Conservation (phyloP, 1,284 basidiomycete genomes). For the Singerocomus inundabilis region DNA sequence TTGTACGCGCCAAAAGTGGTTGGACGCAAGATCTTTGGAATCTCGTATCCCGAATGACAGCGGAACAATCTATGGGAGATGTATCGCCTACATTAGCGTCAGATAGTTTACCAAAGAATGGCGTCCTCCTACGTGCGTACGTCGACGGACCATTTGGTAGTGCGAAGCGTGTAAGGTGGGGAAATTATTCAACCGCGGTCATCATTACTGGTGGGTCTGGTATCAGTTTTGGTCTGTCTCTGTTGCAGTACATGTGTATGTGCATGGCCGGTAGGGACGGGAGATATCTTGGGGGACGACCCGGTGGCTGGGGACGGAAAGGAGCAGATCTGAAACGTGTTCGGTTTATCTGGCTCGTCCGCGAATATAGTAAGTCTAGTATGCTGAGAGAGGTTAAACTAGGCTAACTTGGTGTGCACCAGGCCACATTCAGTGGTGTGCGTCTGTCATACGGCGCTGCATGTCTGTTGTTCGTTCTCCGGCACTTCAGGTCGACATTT, state of each 20-base stretch:
- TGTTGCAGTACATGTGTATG: conserved; percentile 71
- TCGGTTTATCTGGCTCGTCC: conserved; percentile 81
- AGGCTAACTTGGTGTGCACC: conserved; percentile 1
- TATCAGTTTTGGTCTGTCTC: conserved; percentile 71
- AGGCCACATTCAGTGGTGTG: conserved; percentile 87
- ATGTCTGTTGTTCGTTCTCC: conserved; percentile 57
- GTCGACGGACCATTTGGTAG: conserved; percentile 85
- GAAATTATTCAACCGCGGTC: conserved; percentile 59
- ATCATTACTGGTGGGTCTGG: conserved; percentile 82
- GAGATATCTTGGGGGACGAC: conserved; percentile 41
- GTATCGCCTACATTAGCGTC: conserved; percentile 5
- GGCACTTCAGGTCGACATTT: conserved; percentile 75
- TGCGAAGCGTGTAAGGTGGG: conserved; percentile 65
- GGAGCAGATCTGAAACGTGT: conserved; percentile 57
- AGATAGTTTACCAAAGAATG: conserved; percentile 38
- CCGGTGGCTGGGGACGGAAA: conserved; percentile 44
- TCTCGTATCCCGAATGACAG: conserved; percentile 39
- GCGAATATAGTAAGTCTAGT: conserved; percentile 69
- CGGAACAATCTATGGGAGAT: conserved; percentile 37
- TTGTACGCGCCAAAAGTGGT: conserved; percentile 75
- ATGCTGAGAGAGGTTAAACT: neutral
- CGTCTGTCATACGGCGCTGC: conserved; percentile 66
- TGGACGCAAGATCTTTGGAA: conserved; percentile 79
- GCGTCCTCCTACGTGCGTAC: conserved; percentile 61
- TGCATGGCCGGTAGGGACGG: conserved; percentile 59